These are phyloP conservation scores for Globisporangium mamillatum DNA, from an alignment of 352 stramenopile genomes.

Conservation along the genomic window DNA sequence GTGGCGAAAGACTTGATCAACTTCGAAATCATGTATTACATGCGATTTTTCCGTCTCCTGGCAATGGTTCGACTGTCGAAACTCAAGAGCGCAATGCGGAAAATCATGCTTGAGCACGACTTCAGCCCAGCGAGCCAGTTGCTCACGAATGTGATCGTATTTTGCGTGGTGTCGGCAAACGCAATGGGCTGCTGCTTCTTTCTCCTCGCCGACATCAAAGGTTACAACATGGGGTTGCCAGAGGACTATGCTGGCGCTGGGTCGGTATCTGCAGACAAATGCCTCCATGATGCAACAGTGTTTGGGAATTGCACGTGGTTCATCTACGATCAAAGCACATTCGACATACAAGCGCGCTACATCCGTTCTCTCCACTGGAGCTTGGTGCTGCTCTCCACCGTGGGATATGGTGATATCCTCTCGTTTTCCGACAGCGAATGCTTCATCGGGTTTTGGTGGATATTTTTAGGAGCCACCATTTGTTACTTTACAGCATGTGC, in stretches of 20 bases:
- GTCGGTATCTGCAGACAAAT: conserved; percentile 37
- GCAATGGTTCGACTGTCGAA: conserved; percentile 16
- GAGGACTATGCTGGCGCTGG: conserved; percentile 7
- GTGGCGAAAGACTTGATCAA: conserved; percentile 21
- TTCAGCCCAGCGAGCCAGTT: conserved; percentile 26
- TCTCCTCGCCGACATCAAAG: conserved; percentile 16
- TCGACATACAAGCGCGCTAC: conserved; percentile 58
- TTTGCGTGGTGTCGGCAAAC: conserved; percentile 17
- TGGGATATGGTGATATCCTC: conserved; percentile 68
- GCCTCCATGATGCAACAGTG: conserved; percentile 45
- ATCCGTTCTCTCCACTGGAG: conserved; percentile 68
- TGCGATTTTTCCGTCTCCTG: conserved; percentile 23
- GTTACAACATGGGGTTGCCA: conserved; percentile 4
- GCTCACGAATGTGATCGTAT: conserved; percentile 15
- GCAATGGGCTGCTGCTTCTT: conserved; percentile 25
- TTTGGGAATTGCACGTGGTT: conserved; percentile 74
- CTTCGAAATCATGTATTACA: conserved; percentile 17
- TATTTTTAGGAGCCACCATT: conserved; percentile 21
- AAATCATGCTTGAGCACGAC: conserved; percentile 25
- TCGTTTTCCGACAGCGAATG: conserved; percentile 44
- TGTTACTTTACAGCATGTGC: conserved; percentile 27
- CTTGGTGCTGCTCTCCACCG: conserved; percentile 65
- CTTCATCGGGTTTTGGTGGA: conserved; percentile 22
- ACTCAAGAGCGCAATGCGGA: conserved; percentile 25
- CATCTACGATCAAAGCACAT: conserved; percentile 60